These are phyloP conservation scores for Pythium myriotylum DNA, from an alignment of 352 stramenopile genomes.

Conservation along the genomic window DNA sequence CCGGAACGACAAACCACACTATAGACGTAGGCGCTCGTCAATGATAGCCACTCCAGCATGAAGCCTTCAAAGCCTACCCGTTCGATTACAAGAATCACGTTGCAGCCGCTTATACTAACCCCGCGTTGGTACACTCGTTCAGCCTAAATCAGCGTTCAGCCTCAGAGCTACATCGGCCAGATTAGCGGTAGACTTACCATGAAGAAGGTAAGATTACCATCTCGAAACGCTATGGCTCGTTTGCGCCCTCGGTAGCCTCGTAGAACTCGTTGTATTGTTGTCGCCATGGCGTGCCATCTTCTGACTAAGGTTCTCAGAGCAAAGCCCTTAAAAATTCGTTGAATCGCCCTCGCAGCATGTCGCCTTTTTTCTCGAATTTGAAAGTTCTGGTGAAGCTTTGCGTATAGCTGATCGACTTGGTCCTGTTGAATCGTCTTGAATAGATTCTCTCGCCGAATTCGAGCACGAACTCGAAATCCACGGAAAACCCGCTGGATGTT, in stretches of 20 bases:
- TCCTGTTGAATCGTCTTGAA: constrained; percentile 50
- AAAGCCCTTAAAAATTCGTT: constrained; percentile 62
- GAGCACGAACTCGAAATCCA: constrained; percentile 59
- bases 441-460: constrained; percentile 43
- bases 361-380: constrained; percentile 46
- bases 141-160: constrained; percentile 12
- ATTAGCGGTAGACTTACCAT: constrained; percentile 38
- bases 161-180: not conserved
- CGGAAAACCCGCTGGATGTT: constrained; percentile 55
- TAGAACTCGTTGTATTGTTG: constrained; percentile 56
- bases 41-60: not conserved
- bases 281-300: constrained; percentile 37
- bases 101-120: constrained; percentile 42
- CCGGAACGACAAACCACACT: constrained; percentile 73
- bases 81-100: constrained; percentile 62
- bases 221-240: constrained; percentile 58
- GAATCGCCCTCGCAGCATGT: constrained; percentile 48
- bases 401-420: constrained; percentile 49
- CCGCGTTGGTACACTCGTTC: constrained; percentile 69
- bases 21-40: not conserved
- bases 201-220: constrained; percentile 70
- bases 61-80: constrained; percentile 35
- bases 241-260: constrained; percentile 54
- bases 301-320: constrained; percentile 32
- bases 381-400: constrained; percentile 32